Conservation (phyloP, 495 filamentous ascomycete genomes). For the Aspergillus indologenus region DNA sequence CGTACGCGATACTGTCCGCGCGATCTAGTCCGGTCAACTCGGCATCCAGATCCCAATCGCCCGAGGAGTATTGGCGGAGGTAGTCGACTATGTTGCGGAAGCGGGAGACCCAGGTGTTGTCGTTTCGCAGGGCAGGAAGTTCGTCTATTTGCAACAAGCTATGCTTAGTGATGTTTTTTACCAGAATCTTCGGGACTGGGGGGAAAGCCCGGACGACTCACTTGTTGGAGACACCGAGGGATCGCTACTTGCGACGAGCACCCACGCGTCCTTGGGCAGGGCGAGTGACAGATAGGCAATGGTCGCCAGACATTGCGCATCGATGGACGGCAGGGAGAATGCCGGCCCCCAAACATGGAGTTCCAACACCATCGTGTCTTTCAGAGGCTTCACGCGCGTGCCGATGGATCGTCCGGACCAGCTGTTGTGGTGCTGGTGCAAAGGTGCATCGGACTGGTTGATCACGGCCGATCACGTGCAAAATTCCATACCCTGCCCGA, state of each 20-base stretch:
- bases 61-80: constrained; percentile 52
- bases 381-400: not conserved
- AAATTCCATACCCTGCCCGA: not conserved
- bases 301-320: constrained; percentile 78
- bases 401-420: not conserved
- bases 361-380: constrained; percentile 58
- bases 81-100: constrained; percentile 74
- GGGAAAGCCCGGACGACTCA: too few relatives aligned
- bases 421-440: not conserved
- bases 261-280: constrained; percentile 62
- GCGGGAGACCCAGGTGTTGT: constrained; percentile 60
- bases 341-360: constrained; percentile 91
- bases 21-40: constrained; percentile 41
- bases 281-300: constrained; percentile 66
- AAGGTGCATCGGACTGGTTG: not conserved
- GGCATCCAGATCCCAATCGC: constrained; percentile 54
- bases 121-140: constrained; percentile 70
- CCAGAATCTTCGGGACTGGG: too few relatives aligned
- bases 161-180: too few relatives aligned
- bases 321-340: constrained; percentile 83
- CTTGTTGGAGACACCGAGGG: constrained; percentile 71
- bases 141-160: constrained; percentile 54
- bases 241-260: constrained; percentile 71
- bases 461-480: not conserved
- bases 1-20: constrained; percentile 57